Base-by-base conservation (phyloP, 208 protist genomes). In the Willaertia magna region DNA sequence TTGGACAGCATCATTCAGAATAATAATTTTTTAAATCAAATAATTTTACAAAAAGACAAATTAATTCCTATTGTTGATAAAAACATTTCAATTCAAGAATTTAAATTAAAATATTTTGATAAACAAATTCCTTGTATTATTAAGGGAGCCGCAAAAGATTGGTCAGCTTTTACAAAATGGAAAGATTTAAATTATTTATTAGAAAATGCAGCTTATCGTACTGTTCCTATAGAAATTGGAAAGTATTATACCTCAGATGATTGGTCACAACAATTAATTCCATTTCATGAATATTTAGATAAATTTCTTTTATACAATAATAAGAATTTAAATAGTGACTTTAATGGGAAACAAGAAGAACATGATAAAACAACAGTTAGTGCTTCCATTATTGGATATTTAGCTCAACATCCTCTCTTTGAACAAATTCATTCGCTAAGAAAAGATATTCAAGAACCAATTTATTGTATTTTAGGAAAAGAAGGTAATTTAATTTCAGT, bases 171-270 rank as follows among this genome's bases (percentile, higher is more conserved):
- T 26, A 76, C 9, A 76, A 76, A 76, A 44, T 76, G 67, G 67
- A 44, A 30, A 26, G 16, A 84, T n/a, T 6, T 44, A 18, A 26
- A 52, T 59, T 20, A 61, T 40, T 16, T 84, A 7, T 30, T 84
- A 12, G 12, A 84, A n/a, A 26, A 30, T 6, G 48, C 48, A 61
- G 79, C 26, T 34, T 67, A 67, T 22, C 11, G 79, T 2, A 52
- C 49, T 11, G 79, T 84, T 44, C 79, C 79, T 47, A 22, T 84
- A 34, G 79, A 84, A 47, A 34, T 74, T 47, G 79, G 79, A 74
- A 20, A 59, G 18, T 30, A 44, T 30, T 84, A 84, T 46, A 47
- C 39, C 0, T 12, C 9, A 74, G 39, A 43, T 2, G 49, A 84
- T 47, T 84, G 79, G 79, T 42, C 49, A 34, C 79, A 84, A 47